Percentiles rank a stretch among this genome's conserved stretches.
Conservation (phyloP, 208 protist species). For the Trypanosoma platydactyli region DNA sequence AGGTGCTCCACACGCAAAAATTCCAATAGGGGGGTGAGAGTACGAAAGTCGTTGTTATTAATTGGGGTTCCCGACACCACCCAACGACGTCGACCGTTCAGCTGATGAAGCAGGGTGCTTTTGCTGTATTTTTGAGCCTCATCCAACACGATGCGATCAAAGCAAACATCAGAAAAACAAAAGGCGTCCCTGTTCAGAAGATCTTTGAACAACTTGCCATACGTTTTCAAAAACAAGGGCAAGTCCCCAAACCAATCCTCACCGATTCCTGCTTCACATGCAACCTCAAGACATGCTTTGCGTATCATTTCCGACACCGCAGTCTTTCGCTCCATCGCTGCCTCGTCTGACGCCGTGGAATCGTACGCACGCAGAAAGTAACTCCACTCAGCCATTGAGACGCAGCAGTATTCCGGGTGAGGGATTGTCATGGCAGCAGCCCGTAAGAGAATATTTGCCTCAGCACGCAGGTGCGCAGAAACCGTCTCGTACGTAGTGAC, state of each 20-base stretch:
- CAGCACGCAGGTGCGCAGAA: constrained; percentile 44
- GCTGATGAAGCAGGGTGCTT: constrained; percentile 32
- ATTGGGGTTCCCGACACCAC: constrained; percentile 62
- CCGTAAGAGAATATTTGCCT: constrained; percentile 23
- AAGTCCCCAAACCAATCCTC: too few relatives aligned
- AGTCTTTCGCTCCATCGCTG: too few relatives aligned
- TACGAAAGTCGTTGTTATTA: constrained; percentile 42
- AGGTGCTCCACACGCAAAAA: constrained; percentile 13
- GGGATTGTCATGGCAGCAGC: background rate
- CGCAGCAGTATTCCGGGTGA: background rate
- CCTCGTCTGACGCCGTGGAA: background rate
- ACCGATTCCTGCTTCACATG: too few relatives aligned
- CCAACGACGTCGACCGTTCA: constrained; percentile 43
- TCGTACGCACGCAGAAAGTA: background rate
- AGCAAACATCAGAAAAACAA: constrained; percentile 37
- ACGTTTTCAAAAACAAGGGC: too few relatives aligned
- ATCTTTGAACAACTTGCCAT: too few relatives aligned
- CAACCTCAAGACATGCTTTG: too few relatives aligned
- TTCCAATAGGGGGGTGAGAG: constrained; percentile 21
- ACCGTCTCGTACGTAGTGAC: constrained; percentile 74
- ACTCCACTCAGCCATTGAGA: constrained; percentile 2
- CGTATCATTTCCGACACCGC: too few relatives aligned
- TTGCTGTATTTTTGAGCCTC: constrained; percentile 53
- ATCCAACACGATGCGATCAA: constrained; percentile 58
- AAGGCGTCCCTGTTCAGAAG: constrained; percentile 6